Percentiles rank a stretch among this genome's conserved stretches.
phyloP scores from a whole-genome alignment of 805 yeast species.

The Pichia eremophila region DNA sequence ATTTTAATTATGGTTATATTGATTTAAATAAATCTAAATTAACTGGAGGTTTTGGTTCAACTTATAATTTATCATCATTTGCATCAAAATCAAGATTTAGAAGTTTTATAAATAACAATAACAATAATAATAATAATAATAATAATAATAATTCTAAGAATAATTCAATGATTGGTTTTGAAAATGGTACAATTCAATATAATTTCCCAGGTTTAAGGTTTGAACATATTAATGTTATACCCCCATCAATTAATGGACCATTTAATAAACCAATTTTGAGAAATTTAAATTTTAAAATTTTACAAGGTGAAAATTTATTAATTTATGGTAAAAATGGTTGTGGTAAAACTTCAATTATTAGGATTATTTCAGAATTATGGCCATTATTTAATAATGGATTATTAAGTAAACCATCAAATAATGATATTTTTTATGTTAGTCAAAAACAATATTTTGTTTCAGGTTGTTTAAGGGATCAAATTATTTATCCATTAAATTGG shows the following conservation, averaged over 20 bases:
- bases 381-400: conserved; percentile 72
- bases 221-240: conserved; percentile 72
- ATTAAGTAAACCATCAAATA: conserved; percentile 62
- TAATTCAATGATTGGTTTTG: neutral
- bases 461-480: conserved; percentile 85
- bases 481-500: conserved; percentile 77
- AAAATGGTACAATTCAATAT: conserved; percentile 64
- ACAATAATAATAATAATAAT: conserved; percentile 27
- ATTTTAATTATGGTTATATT: conserved; percentile 37
- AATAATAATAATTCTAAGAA: conserved; percentile 27
- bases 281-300: conserved; percentile 52
- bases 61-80: conserved; percentile 22
- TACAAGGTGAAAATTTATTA: conserved; percentile 58
- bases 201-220: conserved; percentile 73
- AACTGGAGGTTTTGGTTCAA: conserved; percentile 25
- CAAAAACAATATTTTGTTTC: conserved; percentile 75
- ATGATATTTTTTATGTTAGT: conserved; percentile 69
- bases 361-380: conserved; percentile 85
- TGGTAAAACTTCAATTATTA: conserved; percentile 81
- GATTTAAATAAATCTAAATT: conserved; percentile 9
- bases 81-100: conserved; percentile 21
- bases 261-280: conserved; percentile 54
- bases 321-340: conserved; percentile 83
- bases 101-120: conserved; percentile 1
- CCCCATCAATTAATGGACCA: conserved; percentile 56